A percentile compares a stretch with the other conserved stretches of the same genome.
Evolutionary conservation across 192 early-diverging fungal genomes (phyloP).

Genomic region (Thamnidium elegans): DNA sequence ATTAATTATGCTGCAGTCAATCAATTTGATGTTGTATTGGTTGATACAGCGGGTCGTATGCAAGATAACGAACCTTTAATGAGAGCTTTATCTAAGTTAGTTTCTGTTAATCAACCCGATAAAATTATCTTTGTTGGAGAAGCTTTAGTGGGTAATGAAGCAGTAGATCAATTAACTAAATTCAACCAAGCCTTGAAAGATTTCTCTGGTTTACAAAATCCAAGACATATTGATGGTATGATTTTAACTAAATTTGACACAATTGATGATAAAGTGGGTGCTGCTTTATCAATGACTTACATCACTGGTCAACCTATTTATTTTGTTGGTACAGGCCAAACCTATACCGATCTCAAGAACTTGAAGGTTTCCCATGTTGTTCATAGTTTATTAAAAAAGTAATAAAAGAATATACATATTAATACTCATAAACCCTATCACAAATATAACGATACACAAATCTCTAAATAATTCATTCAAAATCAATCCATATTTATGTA

Average conservation of each 20-base stretch:
- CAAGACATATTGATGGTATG: conserved; percentile 93
- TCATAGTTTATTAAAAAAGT: conserved; percentile 58
- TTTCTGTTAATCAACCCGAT: conserved; percentile 87
- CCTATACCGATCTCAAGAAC: conserved; percentile 90
- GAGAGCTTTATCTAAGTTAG: conserved; percentile 92
- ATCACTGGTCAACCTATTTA: conserved; percentile 92
- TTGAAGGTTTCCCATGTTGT: conserved; percentile 80
- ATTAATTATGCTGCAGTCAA: conserved; percentile 73
- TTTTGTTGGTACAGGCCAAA: conserved; percentile 97
- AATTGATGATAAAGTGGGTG: conserved; percentile 94
- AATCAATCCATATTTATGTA: conserved; percentile 3
- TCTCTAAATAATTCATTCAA: conserved; percentile 11
- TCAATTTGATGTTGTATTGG: conserved; percentile 86
- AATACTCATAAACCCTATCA: conserved; percentile 3
- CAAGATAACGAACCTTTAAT: conserved; percentile 98
- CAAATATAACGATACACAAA: conserved; percentile 11
- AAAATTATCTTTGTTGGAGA: conserved; percentile 98
- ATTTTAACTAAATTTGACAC: conserved; percentile 97
- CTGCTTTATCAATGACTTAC: conserved; percentile 94
- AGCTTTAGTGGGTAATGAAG: conserved; percentile 95
- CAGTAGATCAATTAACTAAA: conserved; percentile 93
- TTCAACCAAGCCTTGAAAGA: conserved; percentile 93
- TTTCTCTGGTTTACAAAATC: conserved; percentile 75
- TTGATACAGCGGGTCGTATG: conserved; percentile 97
- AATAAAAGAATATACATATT: conserved; percentile 18